Evolutionary conservation across 208 protist genomes (phyloP).

Genomic region (Crithidia acanthocephali): DNA sequence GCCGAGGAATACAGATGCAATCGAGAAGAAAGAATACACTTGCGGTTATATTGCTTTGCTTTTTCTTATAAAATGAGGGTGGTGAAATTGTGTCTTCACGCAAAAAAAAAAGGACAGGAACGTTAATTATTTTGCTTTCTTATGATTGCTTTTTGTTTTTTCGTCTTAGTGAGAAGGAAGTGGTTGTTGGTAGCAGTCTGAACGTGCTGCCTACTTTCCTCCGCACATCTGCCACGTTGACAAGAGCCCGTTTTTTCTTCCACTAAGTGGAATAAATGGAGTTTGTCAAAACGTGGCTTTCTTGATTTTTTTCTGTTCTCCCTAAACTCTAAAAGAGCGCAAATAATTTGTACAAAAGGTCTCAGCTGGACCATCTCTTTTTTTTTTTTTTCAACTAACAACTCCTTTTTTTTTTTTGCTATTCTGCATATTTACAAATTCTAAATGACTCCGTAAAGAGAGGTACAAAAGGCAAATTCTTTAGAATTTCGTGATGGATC

Average conservation of each 20-base stretch:
- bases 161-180: constrained; percentile 9
- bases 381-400: neutral
- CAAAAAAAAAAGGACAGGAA: no score
- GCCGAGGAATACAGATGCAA: no score
- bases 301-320: constrained; percentile 23
- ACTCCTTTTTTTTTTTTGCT: neutral
- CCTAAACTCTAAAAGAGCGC: constrained; percentile 4
- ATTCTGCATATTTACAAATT: constrained; percentile 9
- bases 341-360: neutral
- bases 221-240: neutral
- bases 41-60: no score
- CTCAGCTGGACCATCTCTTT: neutral
- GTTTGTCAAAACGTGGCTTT: neutral
- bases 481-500: constrained; percentile 3
- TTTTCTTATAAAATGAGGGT: no score
- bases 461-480: constrained; percentile 3
- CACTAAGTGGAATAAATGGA: neutral
- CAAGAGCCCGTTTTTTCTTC: neutral
- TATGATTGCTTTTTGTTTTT: neutral
- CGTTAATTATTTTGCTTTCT: constrained; percentile 1
- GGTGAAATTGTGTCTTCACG: no score
- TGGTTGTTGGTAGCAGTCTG: constrained; percentile 21
- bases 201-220: constrained; percentile 23
- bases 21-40: no score
- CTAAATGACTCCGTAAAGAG: neutral